Evolutionary conservation across 148 eudicot species (phyloP), one percentile per base, ranked within the genome.

Genomic region (Pouteria glomerata): DNA sequence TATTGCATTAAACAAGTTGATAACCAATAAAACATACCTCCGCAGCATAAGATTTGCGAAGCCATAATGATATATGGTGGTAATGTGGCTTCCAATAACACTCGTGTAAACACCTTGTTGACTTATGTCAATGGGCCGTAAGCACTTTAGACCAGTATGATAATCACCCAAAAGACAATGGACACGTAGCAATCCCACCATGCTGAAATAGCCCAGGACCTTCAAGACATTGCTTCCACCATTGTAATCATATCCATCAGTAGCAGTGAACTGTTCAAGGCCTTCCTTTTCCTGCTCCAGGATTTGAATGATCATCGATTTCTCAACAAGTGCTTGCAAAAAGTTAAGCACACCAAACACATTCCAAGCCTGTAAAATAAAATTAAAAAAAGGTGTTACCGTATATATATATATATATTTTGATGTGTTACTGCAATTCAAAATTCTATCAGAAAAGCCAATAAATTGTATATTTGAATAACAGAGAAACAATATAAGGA

Each of bases 211-310:
- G 21, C 99, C 99, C 82, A 95, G 84, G 21, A 92, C 97, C 82
- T 93, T 83, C 85, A 95, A 82, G 44, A 95, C 97, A 83, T 95
- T 95, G 79, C 99, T 95, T 51, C 94, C 99, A 57, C 99, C 97
- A 83, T 52, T 82, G 73, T 89, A 95, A 82, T 92, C 97, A 83
- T 92, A 95, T 55, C 99, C 99, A 83, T 95, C 96, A 60, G 86
- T 90, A 39, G 96, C 89, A 52, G 97, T 95, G 78, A 95, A 95
- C 79, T 88, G 87, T 21, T 82, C 99, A 72, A 87, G 90, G 51
- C 99, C 99, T 83, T 88, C 94, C 83, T 95, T 95, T 52, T 95
- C 99, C 76, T 83, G 80, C 82, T 92, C 88, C 80, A 95, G 73
- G 71, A 88, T 90, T 13, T 90, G 92, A 75, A 81, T 85, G 67